Evolutionary conservation across 768 basidiomycete species (phyloP).

Genomic region (Xerocomellus intermedius): DNA sequence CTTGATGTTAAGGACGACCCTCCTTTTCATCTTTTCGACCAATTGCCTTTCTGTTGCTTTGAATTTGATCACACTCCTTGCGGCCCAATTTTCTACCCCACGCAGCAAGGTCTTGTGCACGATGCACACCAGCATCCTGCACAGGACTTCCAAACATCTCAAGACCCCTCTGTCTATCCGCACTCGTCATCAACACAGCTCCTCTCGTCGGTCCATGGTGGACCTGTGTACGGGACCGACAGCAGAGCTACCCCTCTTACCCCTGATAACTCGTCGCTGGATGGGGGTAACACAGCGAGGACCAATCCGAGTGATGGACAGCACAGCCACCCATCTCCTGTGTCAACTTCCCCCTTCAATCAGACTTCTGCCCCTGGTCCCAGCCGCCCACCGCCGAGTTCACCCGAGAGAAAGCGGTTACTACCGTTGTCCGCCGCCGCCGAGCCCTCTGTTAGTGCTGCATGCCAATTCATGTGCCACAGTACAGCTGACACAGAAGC

Average conservation of each 20-base stretch:
- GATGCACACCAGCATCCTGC: not conserved
- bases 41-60: not conserved
- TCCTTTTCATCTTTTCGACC: not conserved
- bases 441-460: constrained; percentile 13
- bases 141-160: constrained; percentile 3
- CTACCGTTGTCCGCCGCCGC: constrained; percentile 8
- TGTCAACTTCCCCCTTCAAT: constrained; percentile 11
- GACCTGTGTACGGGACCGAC: not conserved
- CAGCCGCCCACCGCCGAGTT: constrained; percentile 10
- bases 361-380: constrained; percentile 10
- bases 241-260: not conserved
- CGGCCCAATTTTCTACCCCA: not conserved
- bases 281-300: constrained; percentile 10
- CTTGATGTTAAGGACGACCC: constrained; percentile 6
- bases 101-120: not conserved
- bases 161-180: not conserved
- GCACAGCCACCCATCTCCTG: constrained; percentile 24
- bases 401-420: constrained; percentile 21
- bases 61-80: not conserved
- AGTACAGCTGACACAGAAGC: constrained; percentile 15
- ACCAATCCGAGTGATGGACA: not conserved
- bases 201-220: not conserved
- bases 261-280: not conserved
- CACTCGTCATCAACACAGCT: not conserved
- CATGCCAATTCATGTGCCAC: not conserved